phyloP scores from a whole-genome alignment of 108 stramenopile genomes.

The Bacterosira constricta region DNA sequence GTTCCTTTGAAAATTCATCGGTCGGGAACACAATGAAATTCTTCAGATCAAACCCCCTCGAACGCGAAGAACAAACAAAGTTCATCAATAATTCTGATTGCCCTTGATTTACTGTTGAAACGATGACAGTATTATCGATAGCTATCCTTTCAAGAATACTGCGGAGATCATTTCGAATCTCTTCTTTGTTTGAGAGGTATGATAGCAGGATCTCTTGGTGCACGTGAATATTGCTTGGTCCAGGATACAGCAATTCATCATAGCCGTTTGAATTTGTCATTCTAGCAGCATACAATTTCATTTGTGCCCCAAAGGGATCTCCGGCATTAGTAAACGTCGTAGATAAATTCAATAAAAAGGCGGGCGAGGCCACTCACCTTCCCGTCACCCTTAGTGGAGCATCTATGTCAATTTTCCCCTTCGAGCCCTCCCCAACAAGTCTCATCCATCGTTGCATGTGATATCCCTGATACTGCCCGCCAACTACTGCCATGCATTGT shows the following conservation, averaged over 20 bases:
- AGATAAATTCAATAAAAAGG: neutral
- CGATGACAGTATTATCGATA: conserved; percentile 47
- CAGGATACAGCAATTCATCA: conserved; percentile 30
- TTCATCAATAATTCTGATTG: too few species aligned
- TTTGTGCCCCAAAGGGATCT: too few species aligned
- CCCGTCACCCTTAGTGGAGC: conserved; percentile 49
- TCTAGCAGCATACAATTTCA: conserved; percentile 4
- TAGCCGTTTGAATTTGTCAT: conserved; percentile 36
- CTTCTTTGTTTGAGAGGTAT: conserved; percentile 22
- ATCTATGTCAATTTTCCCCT: conserved; percentile 14
- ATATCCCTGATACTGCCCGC: conserved; percentile 54
- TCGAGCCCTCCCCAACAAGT: neutral
- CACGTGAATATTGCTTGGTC: neutral
- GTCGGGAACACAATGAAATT: too few species aligned
- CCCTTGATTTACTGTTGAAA: conserved; percentile 47
- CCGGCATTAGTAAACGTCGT: neutral
- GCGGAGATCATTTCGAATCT: conserved; percentile 21
- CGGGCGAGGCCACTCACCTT: conserved; percentile 3
- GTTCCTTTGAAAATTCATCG: too few species aligned
- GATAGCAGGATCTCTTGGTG: conserved; percentile 21
- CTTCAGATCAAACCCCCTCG: too few species aligned
- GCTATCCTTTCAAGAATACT: conserved; percentile 28
- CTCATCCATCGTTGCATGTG: conserved; percentile 61
- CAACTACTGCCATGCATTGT: conserved; percentile 54
- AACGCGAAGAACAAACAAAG: too few species aligned